Evolutionary conservation across 2,329 filamentous ascomycete genomes (phyloP), one percentile per base, ranked within the genome.

Genomic region (Ilyonectria mors-panacis): DNA sequence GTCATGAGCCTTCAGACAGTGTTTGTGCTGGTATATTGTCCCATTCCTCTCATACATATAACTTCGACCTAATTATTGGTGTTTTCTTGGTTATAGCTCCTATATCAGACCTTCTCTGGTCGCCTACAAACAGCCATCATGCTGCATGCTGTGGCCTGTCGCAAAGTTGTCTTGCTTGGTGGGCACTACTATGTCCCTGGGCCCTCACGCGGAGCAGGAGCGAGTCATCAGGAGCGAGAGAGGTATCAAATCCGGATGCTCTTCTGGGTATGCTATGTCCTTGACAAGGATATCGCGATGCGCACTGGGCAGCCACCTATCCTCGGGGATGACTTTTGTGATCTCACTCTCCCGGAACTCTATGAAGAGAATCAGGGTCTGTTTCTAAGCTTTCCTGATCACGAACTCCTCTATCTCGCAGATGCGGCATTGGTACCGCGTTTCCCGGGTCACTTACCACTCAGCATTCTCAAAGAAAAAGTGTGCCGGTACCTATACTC

Each of bases 251-350:
- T 83, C 0, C 77, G 82, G 2, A 70, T 76, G n/a, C 60, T 88
- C 0, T 89, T 88, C 71, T 89, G 87, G 86, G 69, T 88, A 8
- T 84, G 83, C 69, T 88, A 87, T 66, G 79, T 78, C 3, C 73
- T 86, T 21, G 87, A 89, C 70, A 88, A 87, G 68, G 86, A 88
- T 42, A 79, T 88, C 17, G 79, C 84, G 1, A 78, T 89, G 1
- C 82, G 86, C 5, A 86, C 83, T 0, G 85, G 86, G 1, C 85
- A 86, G 59, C 86, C 86, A 1, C 85, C 86, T 4, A 77, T 79
- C 2, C 83, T 66, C 35, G 61, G 45, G 1, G 63, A 56, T 5
- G 58, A 61, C 17, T 61, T 53, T 15, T 66, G 63, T 28, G 63
- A 66, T 26, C 53, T 66, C 23, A 66, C 63, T 7, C 47, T 88